phyloP scores from a whole-genome alignment of 257 asterid genomes.

The Plantago ovata region DNA sequence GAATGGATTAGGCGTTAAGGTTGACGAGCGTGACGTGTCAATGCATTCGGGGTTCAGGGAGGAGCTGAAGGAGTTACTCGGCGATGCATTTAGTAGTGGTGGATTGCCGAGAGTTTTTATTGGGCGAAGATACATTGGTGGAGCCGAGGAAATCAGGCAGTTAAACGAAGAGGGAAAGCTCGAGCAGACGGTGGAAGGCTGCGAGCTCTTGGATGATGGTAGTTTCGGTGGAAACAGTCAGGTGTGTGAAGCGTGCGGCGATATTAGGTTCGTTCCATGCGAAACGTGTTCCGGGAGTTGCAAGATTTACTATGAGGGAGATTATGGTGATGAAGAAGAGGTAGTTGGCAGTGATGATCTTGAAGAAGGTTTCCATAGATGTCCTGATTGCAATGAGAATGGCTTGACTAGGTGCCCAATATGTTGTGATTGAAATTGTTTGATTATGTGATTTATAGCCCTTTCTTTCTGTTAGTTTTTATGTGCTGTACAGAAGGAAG shows the following conservation, averaged over 20 bases:
- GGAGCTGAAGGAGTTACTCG: constrained; percentile 64
- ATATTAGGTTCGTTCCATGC: constrained; percentile 82
- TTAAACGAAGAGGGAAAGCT: constrained; percentile 79
- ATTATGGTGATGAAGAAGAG: constrained; percentile 26
- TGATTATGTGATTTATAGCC: not conserved
- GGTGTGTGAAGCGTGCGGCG: constrained; percentile 83
- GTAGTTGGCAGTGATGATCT: constrained; percentile 18
- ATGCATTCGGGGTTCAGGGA: constrained; percentile 94
- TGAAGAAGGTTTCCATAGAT: constrained; percentile 71
- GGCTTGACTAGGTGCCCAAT: constrained; percentile 76
- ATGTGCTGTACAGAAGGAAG: constrained; percentile 49
- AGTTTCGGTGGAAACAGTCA: constrained; percentile 26
- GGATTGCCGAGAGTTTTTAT: constrained; percentile 73
- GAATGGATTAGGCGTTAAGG: constrained; percentile 63
- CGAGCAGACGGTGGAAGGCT: constrained; percentile 57
- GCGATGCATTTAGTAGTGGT: constrained; percentile 33
- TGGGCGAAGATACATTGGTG: constrained; percentile 59
- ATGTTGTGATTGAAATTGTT: constrained; percentile 45
- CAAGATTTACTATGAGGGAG: constrained; percentile 59
- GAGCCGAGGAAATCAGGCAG: constrained; percentile 73
- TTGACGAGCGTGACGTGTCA: constrained; percentile 90
- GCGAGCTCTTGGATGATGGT: constrained; percentile 43
- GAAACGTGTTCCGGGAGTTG: constrained; percentile 93
- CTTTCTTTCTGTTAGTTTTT: constrained; percentile 16
- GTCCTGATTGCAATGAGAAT: constrained; percentile 86